These are phyloP conservation scores for Acmispon strigosus DNA, from an alignment of 306 rosid genomes.

Conservation along the genomic window DNA sequence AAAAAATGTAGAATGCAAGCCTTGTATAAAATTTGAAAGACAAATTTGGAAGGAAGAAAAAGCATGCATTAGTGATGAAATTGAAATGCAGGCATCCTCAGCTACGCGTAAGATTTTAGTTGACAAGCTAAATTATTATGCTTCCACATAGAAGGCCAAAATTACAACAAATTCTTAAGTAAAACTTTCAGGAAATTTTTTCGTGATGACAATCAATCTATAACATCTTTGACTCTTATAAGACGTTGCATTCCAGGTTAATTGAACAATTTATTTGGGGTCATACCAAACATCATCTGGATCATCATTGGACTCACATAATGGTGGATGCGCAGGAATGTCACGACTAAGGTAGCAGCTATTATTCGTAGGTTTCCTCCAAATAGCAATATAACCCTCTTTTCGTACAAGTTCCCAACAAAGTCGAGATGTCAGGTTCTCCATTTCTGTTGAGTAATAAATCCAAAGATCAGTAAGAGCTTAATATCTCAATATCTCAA, in stretches of 20 bases:
- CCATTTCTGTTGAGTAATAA: constrained; percentile 66
- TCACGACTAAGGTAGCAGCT: constrained; percentile 73
- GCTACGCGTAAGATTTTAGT: not conserved
- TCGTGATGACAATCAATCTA: not conserved
- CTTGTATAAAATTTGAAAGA: not conserved
- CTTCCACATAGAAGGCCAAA: constrained; percentile 6
- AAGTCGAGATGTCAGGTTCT: constrained; percentile 70
- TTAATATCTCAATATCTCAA: not conserved
- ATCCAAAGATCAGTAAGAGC: not conserved
- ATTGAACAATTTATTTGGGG: not conserved
- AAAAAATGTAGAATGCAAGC: not conserved
- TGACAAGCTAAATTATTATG: not conserved
- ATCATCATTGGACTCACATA: constrained; percentile 71
- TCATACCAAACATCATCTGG: constrained; percentile 82
- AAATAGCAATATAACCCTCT: constrained; percentile 79
- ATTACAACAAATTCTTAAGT: not conserved
- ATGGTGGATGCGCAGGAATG: constrained; percentile 57
- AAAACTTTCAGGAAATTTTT: not conserved
- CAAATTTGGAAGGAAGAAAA: not conserved
- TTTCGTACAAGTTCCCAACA: constrained; percentile 74
- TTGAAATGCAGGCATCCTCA: not conserved
- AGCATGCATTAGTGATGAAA: not conserved
- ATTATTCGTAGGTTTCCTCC: constrained; percentile 72
- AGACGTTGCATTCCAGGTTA: not conserved
- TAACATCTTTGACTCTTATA: not conserved